These are phyloP conservation scores for Brassica cretica DNA, from an alignment of 345 rosid species.

Conservation along the genomic window DNA sequence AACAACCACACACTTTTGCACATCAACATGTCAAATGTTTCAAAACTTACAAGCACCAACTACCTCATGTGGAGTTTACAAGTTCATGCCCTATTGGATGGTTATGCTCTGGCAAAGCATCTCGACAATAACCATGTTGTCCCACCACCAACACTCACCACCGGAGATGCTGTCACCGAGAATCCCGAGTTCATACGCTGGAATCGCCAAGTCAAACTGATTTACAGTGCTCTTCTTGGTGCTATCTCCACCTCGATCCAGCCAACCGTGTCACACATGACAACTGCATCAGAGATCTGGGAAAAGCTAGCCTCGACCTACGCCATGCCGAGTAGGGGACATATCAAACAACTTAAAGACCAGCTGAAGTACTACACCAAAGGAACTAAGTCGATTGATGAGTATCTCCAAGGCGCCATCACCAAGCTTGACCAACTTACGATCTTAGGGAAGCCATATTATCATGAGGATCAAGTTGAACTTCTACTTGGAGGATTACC, in stretches of 20 bases:
- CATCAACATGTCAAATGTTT: no score
- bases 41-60: no score
- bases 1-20: background rate
- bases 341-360: background rate
- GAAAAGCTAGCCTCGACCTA: background rate
- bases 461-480: background rate
- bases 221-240: background rate
- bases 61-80: no score
- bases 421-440: background rate
- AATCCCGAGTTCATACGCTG: background rate
- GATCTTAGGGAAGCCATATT: fast-evolving
- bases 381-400: background rate
- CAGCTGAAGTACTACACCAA: background rate
- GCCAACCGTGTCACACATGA: background rate
- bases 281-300: background rate
- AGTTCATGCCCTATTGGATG: no score
- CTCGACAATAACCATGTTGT: background rate
- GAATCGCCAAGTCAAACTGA: background rate
- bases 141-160: background rate
- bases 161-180: background rate
- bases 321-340: background rate
- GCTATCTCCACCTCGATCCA: background rate
- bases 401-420: background rate
- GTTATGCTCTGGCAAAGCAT: no score
- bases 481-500: background rate